Evolutionary conservation across 768 basidiomycete species (phyloP).

Genomic region (Pleurotus citrinopileatus): DNA sequence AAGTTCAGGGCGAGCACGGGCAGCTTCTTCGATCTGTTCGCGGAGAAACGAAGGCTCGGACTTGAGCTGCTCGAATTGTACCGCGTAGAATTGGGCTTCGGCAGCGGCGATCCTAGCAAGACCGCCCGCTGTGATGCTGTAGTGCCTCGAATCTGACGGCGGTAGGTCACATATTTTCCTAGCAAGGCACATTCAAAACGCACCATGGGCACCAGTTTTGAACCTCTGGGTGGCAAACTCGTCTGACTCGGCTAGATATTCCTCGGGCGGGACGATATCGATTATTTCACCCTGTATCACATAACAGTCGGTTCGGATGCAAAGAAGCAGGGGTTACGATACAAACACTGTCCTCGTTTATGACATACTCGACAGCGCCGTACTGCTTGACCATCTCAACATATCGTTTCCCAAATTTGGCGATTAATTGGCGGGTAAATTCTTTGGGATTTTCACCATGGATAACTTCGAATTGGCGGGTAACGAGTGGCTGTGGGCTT

Average conservation of each 20-base stretch:
- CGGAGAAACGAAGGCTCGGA: background rate
- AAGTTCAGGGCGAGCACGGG: background rate
- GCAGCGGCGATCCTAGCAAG: background rate
- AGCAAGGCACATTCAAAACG: background rate
- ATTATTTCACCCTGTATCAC: background rate
- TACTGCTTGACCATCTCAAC: constrained; percentile 4
- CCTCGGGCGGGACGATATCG: background rate
- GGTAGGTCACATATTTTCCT: too few relatives aligned
- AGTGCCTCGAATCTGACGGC: background rate
- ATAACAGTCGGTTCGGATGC: too few relatives aligned
- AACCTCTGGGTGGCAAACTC: constrained; percentile 2
- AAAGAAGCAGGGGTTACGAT: too few relatives aligned
- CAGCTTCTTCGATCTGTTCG: background rate
- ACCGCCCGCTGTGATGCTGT: constrained; percentile 1
- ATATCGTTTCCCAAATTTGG: constrained; percentile 1
- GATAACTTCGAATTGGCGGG: too few relatives aligned
- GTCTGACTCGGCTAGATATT: constrained; percentile 7
- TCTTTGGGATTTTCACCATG: too few relatives aligned
- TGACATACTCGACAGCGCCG: constrained; percentile 4
- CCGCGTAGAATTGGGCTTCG: background rate
- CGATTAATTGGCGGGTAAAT: background rate
- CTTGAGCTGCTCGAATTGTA: background rate
- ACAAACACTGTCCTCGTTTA: background rate
- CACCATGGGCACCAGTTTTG: background rate
- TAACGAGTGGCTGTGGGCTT: too few relatives aligned